Base-by-base conservation (phyloP, 495 filamentous ascomycete genomes). In the Geopyxis carbonaria region DNA sequence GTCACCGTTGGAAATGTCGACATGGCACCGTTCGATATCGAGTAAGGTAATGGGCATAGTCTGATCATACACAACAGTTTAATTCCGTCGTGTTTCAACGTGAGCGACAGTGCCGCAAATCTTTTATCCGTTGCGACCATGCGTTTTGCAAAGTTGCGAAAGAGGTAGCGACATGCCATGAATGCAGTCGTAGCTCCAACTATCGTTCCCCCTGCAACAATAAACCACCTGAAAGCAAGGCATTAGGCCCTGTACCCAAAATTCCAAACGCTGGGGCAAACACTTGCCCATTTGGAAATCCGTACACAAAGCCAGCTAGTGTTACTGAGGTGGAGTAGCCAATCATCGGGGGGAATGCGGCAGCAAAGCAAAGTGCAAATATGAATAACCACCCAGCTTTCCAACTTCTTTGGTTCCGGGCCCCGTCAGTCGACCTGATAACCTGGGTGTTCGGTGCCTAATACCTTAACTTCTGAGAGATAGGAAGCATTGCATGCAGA, bases 1-100 rank as follows among this genome's bases (percentile, higher is more conserved):
- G 73, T 66, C 5, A 97, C 80, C 5, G 83, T 92, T 2, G 81
- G 84, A 46, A 97, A 85, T 1, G 87, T 94, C 14, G 82, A 81
- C 20, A 97, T 72, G 16, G 89, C 92, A 14, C 85, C 89, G 51
- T 97, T 97, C 50, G 80, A 85, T 41, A 94, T 63, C 16, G 80
- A 87, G 56, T 92, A 97, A n/a, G 89, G 89, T 43, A 95, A 58
- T 16, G 89, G 89, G 44, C 89, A 94, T 24, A 95, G 63, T 21
- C 89, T 68, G 41, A 97, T 92, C 80, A 93, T 93, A 47, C 78
- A 75, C 22, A 97, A 65, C 13, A 95, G 66, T 45, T 84, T 81
- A 27, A 97, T 55, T 0, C 89, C 91, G 54, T 97, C 89, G 48
- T 83, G 75, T 37, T 75, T 73, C 23, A 76, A 50, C 4, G 76